These are phyloP conservation scores for Glycine latifolia DNA, from an alignment of 306 rosid species.

Conservation along the genomic window DNA sequence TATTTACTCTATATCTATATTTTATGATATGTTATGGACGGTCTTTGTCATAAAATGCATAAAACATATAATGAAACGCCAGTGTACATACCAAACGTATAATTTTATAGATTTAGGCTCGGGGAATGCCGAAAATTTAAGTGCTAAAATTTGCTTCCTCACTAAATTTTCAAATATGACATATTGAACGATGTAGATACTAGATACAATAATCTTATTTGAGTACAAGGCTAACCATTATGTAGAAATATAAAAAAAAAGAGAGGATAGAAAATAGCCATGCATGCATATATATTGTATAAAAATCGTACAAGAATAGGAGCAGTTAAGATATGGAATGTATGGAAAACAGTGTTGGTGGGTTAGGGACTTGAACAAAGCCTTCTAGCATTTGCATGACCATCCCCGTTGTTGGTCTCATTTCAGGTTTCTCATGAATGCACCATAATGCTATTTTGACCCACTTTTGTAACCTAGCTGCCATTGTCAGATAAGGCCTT, in stretches of 20 bases:
- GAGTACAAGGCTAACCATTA: neutral
- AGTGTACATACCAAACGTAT: neutral
- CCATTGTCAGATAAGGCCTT: conserved; percentile 50
- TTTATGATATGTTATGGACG: neutral
- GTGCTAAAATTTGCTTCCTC: neutral
- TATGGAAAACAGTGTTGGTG: conserved; percentile 36
- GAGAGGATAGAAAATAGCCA: neutral
- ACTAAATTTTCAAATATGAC: neutral
- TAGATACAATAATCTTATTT: neutral
- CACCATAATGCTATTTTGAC: conserved; percentile 57
- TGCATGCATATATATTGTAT: neutral
- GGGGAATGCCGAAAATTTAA: neutral
- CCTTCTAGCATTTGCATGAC: conserved; percentile 58
- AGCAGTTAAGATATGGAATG: neutral
- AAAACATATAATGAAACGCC: neutral
- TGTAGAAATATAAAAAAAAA: neutral
- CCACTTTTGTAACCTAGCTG: conserved; percentile 47
- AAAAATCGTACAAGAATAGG: neutral
- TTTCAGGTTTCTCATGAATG: conserved; percentile 53
- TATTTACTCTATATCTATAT: no score
- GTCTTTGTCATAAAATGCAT: neutral
- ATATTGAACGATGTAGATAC: neutral
- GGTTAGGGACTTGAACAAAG: conserved; percentile 45
- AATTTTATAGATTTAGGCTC: no score
- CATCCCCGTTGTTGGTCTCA: conserved; percentile 53